These are phyloP conservation scores for Ploettnerulaceae sp. DNA, from an alignment of 2,329 filamentous ascomycete genomes.

Conservation along the genomic window DNA sequence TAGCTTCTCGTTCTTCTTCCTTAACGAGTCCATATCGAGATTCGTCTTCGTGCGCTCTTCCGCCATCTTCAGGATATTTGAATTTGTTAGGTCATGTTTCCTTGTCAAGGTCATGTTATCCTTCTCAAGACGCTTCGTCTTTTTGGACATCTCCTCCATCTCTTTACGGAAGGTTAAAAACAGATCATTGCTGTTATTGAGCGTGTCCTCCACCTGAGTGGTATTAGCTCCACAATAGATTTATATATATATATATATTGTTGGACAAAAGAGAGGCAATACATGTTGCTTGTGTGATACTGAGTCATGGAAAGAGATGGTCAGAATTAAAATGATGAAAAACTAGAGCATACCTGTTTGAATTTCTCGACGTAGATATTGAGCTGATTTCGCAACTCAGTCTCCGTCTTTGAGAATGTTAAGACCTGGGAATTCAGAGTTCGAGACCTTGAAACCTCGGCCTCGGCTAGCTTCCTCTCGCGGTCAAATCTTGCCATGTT, in stretches of 20 bases:
- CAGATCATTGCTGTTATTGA: conserved; percentile 97
- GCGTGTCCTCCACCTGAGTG: conserved; percentile 88
- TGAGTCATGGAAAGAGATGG: too few relatives aligned
- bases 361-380: conserved; percentile 99
- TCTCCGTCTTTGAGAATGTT: conserved; percentile 93
- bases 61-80: conserved; percentile 95
- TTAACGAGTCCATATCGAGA: conserved; percentile 70
- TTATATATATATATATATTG: conserved; percentile 6
- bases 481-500: conserved; percentile 84
- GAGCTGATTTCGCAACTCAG: conserved; percentile 86
- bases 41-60: conserved; percentile 79
- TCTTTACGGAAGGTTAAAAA: conserved; percentile 97
- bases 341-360: conserved; percentile 94
- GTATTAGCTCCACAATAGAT: conserved; percentile 37
- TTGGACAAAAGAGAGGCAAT: conserved; percentile 5
- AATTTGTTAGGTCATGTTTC: conserved; percentile 89
- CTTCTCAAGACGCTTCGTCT: conserved; percentile 93
- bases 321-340: conserved; percentile 1
- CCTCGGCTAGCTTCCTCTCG: conserved; percentile 82
- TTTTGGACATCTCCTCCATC: conserved; percentile 99
- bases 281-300: conserved; percentile 6
- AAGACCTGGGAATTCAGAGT: conserved; percentile 88
- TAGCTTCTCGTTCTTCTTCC: conserved; percentile 78
- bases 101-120: conserved; percentile 88
- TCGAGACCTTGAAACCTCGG: conserved; percentile 72